phyloP scores from a whole-genome alignment of 2,329 filamentous ascomycete genomes.

The Talaromyces sp. region DNA sequence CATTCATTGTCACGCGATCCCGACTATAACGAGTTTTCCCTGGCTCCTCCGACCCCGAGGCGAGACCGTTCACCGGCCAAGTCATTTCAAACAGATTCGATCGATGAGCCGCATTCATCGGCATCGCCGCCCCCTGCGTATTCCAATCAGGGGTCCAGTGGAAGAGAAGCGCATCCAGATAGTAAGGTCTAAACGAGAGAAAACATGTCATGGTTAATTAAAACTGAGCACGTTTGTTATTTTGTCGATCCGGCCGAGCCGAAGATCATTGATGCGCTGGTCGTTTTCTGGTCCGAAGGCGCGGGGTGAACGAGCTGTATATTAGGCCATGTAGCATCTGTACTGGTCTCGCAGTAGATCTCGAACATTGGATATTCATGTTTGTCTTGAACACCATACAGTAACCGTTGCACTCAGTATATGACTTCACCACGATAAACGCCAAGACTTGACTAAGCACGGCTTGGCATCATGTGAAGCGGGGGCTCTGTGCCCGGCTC shows the following conservation, averaged over 20 bases:
- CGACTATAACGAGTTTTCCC: slow-evolving; percentile 12
- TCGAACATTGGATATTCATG: neutral
- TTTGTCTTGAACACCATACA: neutral
- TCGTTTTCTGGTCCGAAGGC: slow-evolving; percentile 1
- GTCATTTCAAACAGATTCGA: slow-evolving; percentile 7
- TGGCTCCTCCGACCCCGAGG: slow-evolving; percentile 6
- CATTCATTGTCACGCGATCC: slow-evolving; percentile 7
- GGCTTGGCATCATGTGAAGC: slow-evolving; percentile 4
- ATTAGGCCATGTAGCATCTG: neutral
- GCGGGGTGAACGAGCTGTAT: neutral
- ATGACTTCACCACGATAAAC: no score
- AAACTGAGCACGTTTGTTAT: neutral
- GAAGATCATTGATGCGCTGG: slow-evolving; percentile 4
- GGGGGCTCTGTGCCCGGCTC: neutral
- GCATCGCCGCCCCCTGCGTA: slow-evolving; percentile 8
- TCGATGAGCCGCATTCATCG: neutral
- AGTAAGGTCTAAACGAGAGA: neutral
- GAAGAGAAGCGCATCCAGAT: neutral
- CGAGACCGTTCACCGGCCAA: slow-evolving; percentile 1
- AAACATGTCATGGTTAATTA: neutral
- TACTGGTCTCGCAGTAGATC: neutral
- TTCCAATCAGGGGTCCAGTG: neutral
- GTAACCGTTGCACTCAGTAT: neutral
- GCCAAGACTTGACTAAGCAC: neutral
- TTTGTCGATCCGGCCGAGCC: neutral